These are phyloP conservation scores for Candida schatavii DNA, from an alignment of 805 yeast genomes.

Conservation along the genomic window DNA sequence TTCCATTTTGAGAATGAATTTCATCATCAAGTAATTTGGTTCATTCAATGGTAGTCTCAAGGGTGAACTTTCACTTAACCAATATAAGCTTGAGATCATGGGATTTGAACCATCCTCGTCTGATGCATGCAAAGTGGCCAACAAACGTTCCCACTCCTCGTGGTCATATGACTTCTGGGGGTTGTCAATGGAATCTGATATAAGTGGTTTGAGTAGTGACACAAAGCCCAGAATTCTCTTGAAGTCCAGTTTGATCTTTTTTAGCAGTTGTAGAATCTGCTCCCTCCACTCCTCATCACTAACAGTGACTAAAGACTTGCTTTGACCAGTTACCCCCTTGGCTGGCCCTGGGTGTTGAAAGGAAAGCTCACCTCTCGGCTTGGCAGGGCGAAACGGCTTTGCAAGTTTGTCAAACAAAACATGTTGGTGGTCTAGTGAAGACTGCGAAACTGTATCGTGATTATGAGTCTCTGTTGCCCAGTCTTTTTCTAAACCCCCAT, in stretches of 20 bases:
- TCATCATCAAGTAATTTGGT: conserved; percentile 55
- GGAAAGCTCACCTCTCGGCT: neutral
- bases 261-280: neutral
- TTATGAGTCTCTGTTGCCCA: no score
- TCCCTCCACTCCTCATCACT: no score
- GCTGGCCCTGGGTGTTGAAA: neutral
- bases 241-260: conserved; percentile 13
- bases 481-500: no score
- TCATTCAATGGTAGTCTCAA: conserved; percentile 67
- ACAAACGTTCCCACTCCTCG: conserved; percentile 50
- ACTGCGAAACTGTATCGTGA: no score
- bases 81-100: conserved; percentile 29
- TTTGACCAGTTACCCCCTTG: no score
- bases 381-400: neutral
- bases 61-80: conserved; percentile 71
- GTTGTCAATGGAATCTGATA: conserved; percentile 34
- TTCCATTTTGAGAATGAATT: conserved; percentile 27
- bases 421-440: neutral
- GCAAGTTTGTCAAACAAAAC: neutral
- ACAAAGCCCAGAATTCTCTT: conserved; percentile 26
- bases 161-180: conserved; percentile 44
- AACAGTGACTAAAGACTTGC: no score
- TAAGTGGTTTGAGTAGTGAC: conserved; percentile 25
- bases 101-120: conserved; percentile 8
- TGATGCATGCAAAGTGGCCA: conserved; percentile 25